Evolutionary conservation across 1,139 yeast genomes (phyloP), one percentile per base, ranked within the genome.

Genomic region (Candida sojae): DNA sequence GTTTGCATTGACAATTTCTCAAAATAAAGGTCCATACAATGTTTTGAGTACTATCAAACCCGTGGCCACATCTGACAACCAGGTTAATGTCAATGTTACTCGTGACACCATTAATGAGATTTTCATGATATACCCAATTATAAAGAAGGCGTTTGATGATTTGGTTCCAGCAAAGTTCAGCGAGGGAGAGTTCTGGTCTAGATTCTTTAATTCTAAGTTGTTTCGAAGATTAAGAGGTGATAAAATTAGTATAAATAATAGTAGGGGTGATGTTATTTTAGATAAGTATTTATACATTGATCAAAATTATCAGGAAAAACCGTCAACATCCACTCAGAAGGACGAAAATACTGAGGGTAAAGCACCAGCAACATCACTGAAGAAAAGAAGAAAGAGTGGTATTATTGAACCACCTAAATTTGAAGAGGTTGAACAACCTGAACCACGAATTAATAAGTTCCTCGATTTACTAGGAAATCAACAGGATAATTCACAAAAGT

Each of bases 111-210:
- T 93, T 59, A 85, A 83, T 51, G 96, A 89, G 56, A 91, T 95
- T 26, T 92, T 93, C 62, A 89, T 86, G 46, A 96, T 95, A 51
- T 93, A 93, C 61, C 99, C 99, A 0, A 82, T 92, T 34, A 95
- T 93, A n/a, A 82, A 88, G 51, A 84, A 82, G 53, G 98, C 98
- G 0, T 93, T 87, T 61, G 83, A 83, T 53, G 99, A 93, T 52
- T 83, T 85, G 52, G 99, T 95, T 1, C 99, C 99, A 0, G 60
- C 57, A 2, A 85, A 86, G 53, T 77, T 93, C 52, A 79, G 81
- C 45, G 98, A 92, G 64, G 93, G 95, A 35, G 96, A 88, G 60
- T 93, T 93, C 58, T 93, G 99, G 99, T 88, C 96, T n/a, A 75
- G 98, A 53, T 95, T 93, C 61, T 93, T 93, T 73, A 85, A 89